Conservation (phyloP, 1,284 basidiomycete genomes). For the Cryptococcus hybrid region DNA sequence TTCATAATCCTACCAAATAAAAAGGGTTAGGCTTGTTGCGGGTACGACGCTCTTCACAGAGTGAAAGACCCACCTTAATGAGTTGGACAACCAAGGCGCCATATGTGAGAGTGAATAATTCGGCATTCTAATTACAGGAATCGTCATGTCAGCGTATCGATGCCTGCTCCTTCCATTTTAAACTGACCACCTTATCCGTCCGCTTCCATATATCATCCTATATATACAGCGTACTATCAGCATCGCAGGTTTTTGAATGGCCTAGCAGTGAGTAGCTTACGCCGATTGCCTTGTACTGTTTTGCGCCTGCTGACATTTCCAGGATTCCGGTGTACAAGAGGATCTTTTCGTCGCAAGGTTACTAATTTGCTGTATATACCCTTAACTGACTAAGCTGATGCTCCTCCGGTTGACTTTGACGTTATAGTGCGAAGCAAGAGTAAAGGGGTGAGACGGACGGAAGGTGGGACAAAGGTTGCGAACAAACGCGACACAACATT, state of each 20-base stretch:
- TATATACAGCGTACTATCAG: background rate
- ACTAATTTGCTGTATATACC: too few relatives aligned
- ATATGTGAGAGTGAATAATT: constrained; percentile 95
- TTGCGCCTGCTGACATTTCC: constrained; percentile 25
- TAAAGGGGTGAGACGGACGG: too few relatives aligned
- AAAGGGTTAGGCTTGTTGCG: background rate
- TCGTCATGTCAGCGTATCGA: background rate
- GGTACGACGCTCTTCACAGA: background rate
- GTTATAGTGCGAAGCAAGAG: too few relatives aligned
- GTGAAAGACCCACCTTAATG: constrained; percentile 60
- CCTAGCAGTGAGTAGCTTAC: constrained; percentile 19
- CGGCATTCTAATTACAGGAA: constrained; percentile 68
- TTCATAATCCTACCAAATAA: constrained; percentile 71
- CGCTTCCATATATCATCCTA: constrained; percentile 88
- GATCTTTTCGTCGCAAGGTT: too few relatives aligned
- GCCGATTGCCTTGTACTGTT: constrained; percentile 50
- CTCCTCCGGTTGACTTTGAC: too few relatives aligned
- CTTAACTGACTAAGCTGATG: too few relatives aligned
- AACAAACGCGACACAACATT: too few relatives aligned
- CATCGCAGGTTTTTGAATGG: background rate
- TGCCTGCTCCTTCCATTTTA: background rate
- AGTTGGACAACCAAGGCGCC: constrained; percentile 97
- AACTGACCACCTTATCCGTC: constrained; percentile 81
- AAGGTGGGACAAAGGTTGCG: too few relatives aligned
- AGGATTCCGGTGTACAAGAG: too few relatives aligned